Base-by-base conservation (phyloP, 2,329 filamentous ascomycete genomes). In the Lecanicillium sp. region DNA sequence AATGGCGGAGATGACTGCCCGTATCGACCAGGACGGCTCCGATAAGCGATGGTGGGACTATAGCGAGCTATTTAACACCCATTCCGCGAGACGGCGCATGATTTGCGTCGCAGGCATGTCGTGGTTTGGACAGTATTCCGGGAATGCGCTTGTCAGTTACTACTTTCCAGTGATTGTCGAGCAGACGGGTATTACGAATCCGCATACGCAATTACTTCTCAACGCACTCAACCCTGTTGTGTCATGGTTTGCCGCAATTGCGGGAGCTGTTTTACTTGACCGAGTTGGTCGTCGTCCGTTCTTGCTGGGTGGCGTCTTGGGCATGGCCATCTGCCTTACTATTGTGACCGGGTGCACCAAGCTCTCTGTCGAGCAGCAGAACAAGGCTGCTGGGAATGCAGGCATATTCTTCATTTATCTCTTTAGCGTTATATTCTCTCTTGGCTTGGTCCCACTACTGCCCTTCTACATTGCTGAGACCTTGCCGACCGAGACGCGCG, bases 201-300 rank as follows among this genome's bases (percentile, higher is more conserved):
- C 45, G 5, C 55, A 60, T 32, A 50, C 52, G 2, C 61, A 71
- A 46, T 59, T 62, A 17, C 66, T 72, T 45, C 60, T 77, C 29
- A 68, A 65, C 17, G 52, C 75, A 2, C 49, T 49, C 11, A 71
- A 71, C 49, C 69, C 72, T 48, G 62, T 64, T 11, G 58, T 71
- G 43, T 66, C 71, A 45, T 65, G 74, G 40, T 50, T 64, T 19
- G 70, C 66, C 39, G 69, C 69, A 8, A 54, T 67, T 12, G 25
- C 65, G 4, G 74, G 73, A 17, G 69, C 72, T 13, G 51, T 54
- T 3, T 48, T 75, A 1, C 64, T 72, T 9, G 72, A 75, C 17
- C 56, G 49, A 17, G 48, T 74, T 9, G 70, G 73, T 13, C 71
- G 74, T 19, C 69, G 74, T 1, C 67, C 65, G n/a, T 61, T 74